Evolutionary conservation across 371 early-diverging fungal genomes (phyloP).

Genomic region (Entomophthora muscae): DNA sequence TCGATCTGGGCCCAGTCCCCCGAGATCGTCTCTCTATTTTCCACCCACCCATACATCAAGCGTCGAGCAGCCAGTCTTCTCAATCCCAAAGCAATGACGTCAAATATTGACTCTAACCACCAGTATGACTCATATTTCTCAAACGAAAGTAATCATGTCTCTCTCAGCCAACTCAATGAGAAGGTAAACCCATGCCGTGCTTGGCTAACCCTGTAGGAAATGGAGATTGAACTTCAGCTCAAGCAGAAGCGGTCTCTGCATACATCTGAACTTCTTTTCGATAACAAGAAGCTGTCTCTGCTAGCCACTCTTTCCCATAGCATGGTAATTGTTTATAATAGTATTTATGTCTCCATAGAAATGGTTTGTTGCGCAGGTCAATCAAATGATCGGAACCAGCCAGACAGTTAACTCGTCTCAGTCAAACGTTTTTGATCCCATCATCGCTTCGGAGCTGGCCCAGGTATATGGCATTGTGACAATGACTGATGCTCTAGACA

Average conservation of each 20-base stretch:
- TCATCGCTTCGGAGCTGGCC: not conserved
- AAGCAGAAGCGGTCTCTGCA: constrained; percentile 62
- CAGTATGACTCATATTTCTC: not conserved
- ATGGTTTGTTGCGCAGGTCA: constrained; percentile 47
- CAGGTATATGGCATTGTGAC: not conserved
- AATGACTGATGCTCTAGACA: not conserved
- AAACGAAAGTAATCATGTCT: not conserved
- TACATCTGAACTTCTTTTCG: constrained; percentile 65
- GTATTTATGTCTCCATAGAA: constrained; percentile 18
- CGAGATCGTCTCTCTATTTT: not conserved
- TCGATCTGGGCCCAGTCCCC: constrained; percentile 6
- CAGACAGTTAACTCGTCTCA: constrained; percentile 2
- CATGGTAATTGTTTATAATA: constrained; percentile 27
- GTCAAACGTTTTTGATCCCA: not conserved
- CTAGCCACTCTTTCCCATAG: constrained; percentile 66
- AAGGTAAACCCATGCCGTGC: not conserved
- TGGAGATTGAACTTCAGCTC: constrained; percentile 48
- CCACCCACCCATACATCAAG: not conserved
- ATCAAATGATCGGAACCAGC: constrained; percentile 12
- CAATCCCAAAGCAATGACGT: not conserved
- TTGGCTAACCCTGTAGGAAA: constrained; percentile 32
- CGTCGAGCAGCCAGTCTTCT: not conserved
- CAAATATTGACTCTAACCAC: not conserved
- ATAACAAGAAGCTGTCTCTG: constrained; percentile 47
- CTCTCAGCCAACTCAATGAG: constrained; percentile 1